Evolutionary conservation across 2,329 filamentous ascomycete species (phyloP).

Genomic region (Sclerotinia nivalis): DNA sequence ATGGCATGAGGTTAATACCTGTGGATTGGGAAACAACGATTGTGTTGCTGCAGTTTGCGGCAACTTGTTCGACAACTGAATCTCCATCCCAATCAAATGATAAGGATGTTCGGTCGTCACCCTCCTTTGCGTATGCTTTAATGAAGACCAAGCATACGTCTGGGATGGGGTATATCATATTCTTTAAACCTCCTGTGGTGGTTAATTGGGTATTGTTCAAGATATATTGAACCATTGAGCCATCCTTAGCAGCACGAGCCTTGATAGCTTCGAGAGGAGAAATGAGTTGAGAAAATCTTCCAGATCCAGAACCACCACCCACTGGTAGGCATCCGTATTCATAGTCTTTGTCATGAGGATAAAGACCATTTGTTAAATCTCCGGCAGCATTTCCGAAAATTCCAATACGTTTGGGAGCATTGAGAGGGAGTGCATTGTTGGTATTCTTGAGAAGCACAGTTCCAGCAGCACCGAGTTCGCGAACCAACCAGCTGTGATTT

Average conservation of each 20-base stretch:
- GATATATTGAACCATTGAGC: constrained; percentile 53
- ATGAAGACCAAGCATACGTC: constrained; percentile 69
- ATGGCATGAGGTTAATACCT: constrained; percentile 63
- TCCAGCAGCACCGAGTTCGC: constrained; percentile 55
- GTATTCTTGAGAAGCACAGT: constrained; percentile 65
- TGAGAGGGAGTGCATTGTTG: constrained; percentile 61
- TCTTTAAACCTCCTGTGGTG: constrained; percentile 42
- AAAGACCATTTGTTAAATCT: constrained; percentile 52
- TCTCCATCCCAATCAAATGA: constrained; percentile 30
- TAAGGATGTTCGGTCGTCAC: constrained; percentile 55
- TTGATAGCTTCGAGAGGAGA: constrained; percentile 58
- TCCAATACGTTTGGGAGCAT: constrained; percentile 47
- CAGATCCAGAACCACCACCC: constrained; percentile 52
- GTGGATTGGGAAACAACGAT: constrained; percentile 67
- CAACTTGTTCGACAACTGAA: constrained; percentile 45
- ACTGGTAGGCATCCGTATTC: constrained; percentile 48
- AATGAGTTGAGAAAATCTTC: constrained; percentile 46
- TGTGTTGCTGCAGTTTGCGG: constrained; percentile 55
- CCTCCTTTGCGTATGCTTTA: constrained; percentile 71
- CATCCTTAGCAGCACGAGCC: constrained; percentile 48
- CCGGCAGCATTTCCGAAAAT: constrained; percentile 59
- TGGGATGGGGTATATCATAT: constrained; percentile 46
- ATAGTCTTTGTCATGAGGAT: constrained; percentile 35
- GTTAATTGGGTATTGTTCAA: constrained; percentile 41
- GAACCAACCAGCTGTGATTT: constrained; percentile 40